Evolutionary conservation across 2,329 filamentous ascomycete species (phyloP).

Genomic region (Trichoderma sp.): DNA sequence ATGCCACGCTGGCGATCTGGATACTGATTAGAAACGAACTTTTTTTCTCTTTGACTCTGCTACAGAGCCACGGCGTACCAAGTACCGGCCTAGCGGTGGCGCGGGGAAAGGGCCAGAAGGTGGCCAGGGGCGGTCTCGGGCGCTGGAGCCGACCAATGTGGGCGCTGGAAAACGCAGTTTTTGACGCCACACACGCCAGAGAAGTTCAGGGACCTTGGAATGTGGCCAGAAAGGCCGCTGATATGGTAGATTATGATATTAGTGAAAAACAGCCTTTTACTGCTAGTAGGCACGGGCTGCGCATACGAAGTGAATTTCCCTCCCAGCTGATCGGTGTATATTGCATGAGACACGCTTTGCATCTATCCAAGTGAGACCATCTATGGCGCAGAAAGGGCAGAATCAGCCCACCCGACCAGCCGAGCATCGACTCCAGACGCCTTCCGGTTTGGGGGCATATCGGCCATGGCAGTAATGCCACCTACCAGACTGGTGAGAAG

Average conservation of each 20-base stretch:
- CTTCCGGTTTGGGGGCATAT: constrained; percentile 16
- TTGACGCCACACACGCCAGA: constrained; percentile 12
- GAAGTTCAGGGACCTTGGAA: constrained; percentile 2
- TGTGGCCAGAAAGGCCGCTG: constrained; percentile 5
- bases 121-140: neutral
- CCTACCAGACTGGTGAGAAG: constrained; percentile 9
- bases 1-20: constrained; percentile 35
- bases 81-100: constrained; percentile 22
- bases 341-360: neutral
- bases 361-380: constrained; percentile 20
- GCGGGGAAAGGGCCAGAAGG: neutral
- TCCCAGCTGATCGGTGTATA: neutral
- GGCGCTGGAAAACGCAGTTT: neutral
- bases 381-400: constrained; percentile 6
- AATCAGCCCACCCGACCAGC: constrained; percentile 25
- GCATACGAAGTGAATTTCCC: neutral
- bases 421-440: constrained; percentile 4
- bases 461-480: neutral
- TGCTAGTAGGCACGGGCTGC: neutral
- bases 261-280: neutral
- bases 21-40: constrained; percentile 8
- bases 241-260: neutral
- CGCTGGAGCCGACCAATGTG: constrained; percentile 6
- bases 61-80: constrained; percentile 8
- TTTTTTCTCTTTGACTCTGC: neutral